Evolutionary conservation across 768 basidiomycete genomes (phyloP), one percentile per base, ranked within the genome.

Genomic region (Russula lepida): DNA sequence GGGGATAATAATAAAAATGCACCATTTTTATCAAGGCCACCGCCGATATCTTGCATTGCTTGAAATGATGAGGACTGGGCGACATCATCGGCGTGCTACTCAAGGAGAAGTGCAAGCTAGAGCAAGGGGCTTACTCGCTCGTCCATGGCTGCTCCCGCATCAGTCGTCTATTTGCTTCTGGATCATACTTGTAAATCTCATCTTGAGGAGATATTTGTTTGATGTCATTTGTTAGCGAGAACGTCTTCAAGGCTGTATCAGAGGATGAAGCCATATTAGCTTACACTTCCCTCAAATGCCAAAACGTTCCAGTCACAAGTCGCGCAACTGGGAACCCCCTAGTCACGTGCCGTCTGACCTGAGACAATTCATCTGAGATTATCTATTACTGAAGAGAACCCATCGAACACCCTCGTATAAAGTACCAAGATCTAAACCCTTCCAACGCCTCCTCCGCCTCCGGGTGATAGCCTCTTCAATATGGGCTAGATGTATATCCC

Each of bases 21-120:
- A 88, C 88, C 83, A 98, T 98, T 81, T 98, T 99, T 68, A 98
- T 92, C 56, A 99, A 74, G 13, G 95, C 93, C 28, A 98, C 84
- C 0, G 92, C 92, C 0, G 93, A 95, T 68, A 99, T 98, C 76
- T 92, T 95, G 74, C 89, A 99, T 73, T 83, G 80, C 70, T 86
- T 92, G 75, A 90, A 89, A 75, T 85, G 86, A 67, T 88, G 84
- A 0, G 86, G 86, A 65, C 89, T 92, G 65, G 41, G 44, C 55
- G 44, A 64, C 48, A 44, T 44, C n/a, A 25, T 53, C 32, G 58
- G 51, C 41, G 30, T 35, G 41, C 8, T 28, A 3, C 21, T 58
- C 61, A 56, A 68, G 51, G 25, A 44, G 13, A 21, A 39, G 23
- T 46, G 30, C 27, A 8, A 12, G 21, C 4, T 17, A 27, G 54